A percentile compares a stretch with the other conserved stretches of the same genome.
Evolutionary conservation across 2,329 filamentous ascomycete genomes (phyloP).

Genomic region (Cadophora sp.): DNA sequence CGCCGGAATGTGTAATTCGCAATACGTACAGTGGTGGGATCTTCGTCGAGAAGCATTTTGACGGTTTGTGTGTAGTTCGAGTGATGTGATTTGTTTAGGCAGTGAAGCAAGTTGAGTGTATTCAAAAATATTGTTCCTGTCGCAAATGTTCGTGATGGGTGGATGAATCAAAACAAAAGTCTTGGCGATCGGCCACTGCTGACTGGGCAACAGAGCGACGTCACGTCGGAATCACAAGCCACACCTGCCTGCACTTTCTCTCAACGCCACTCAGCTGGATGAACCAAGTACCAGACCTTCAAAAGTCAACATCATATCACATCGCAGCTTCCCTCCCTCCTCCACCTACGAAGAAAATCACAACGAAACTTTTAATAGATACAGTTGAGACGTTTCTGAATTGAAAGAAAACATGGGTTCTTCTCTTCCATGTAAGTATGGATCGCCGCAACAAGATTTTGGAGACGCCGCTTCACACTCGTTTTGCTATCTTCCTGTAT

Average conservation of each 20-base stretch:
- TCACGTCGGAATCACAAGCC: slow-evolving; percentile 26
- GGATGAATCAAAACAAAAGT: slow-evolving; percentile 14
- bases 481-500: slow-evolving; percentile 38
- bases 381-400: neutral
- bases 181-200: neutral
- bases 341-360: neutral
- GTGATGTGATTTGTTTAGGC: neutral
- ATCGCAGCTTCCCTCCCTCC: slow-evolving; percentile 21
- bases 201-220: slow-evolving; percentile 18
- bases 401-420: slow-evolving; percentile 39
- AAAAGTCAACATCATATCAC: slow-evolving; percentile 8
- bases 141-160: neutral
- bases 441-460: slow-evolving; percentile 29
- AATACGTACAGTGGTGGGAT: slow-evolving; percentile 77
- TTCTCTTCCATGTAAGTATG: slow-evolving; percentile 48
- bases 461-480: slow-evolving; percentile 39
- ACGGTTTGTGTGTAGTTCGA: slow-evolving; percentile 3
- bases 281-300: slow-evolving; percentile 4
- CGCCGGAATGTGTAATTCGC: neutral
- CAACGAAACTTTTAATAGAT: neutral
- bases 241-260: slow-evolving; percentile 18
- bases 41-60: slow-evolving; percentile 93
- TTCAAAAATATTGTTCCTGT: neutral
- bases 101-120: too few relatives aligned
- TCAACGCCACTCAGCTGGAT: slow-evolving; percentile 26